phyloP scores from a whole-genome alignment of 2,329 filamentous ascomycete genomes.

The Aspergillus novofumigatus region DNA sequence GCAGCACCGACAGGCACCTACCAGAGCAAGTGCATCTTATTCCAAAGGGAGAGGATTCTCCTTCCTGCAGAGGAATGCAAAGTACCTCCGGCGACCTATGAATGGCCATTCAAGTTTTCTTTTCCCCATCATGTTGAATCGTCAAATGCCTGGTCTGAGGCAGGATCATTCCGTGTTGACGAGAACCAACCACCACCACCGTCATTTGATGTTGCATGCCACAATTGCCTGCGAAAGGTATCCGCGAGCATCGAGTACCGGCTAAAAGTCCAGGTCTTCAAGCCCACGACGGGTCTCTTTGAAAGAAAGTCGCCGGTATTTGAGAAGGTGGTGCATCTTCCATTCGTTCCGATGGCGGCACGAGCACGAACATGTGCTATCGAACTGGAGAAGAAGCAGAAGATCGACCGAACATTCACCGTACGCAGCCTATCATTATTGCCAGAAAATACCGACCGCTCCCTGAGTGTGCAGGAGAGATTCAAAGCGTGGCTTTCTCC shows the following conservation, averaged over 20 bases:
- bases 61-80: neutral
- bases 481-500: slow-evolving; percentile 11
- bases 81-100: slow-evolving; percentile 4
- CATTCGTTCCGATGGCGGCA: neutral
- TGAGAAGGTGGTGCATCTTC: slow-evolving; percentile 2
- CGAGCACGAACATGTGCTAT: too few species aligned
- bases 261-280: slow-evolving; percentile 7
- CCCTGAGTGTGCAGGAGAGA: slow-evolving; percentile 6
- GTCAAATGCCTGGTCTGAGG: slow-evolving; percentile 4
- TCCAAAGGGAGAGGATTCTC: slow-evolving; percentile 11
- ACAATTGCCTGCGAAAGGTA: slow-evolving; percentile 4
- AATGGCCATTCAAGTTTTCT: slow-evolving; percentile 11
- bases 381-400: slow-evolving; percentile 3
- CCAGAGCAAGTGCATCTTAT: slow-evolving; percentile 13
- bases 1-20: slow-evolving; percentile 9
- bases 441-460: slow-evolving; percentile 10
- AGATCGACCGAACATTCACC: slow-evolving; percentile 4
- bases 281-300: slow-evolving; percentile 3
- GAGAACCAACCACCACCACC: slow-evolving; percentile 10
- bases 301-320: slow-evolving; percentile 1
- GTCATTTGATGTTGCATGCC: slow-evolving; percentile 3
- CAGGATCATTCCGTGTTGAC: slow-evolving; percentile 8
- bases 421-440: slow-evolving; percentile 8
- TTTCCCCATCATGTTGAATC: slow-evolving; percentile 5
- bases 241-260: slow-evolving; percentile 8